phyloP scores from a whole-genome alignment of 768 basidiomycete species.

The Tephrocybe sp. region DNA sequence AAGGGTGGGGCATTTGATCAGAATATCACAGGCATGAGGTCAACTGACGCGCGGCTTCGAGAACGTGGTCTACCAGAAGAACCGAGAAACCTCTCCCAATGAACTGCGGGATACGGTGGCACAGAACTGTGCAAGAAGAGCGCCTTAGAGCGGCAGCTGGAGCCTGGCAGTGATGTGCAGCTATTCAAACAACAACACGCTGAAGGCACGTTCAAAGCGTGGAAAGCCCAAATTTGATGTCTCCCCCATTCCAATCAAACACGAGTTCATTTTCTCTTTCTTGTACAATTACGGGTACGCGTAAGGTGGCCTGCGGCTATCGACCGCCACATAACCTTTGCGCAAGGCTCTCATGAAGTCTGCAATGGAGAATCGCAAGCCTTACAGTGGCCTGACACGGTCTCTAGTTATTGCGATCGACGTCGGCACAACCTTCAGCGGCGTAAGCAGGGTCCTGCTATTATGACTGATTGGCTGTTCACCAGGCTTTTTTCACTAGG shows the following conservation, averaged over 20 bases:
- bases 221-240: conserved; percentile 15
- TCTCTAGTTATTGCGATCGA: conserved; percentile 78
- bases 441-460: conserved; percentile 38
- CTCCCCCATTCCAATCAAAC: conserved; percentile 18
- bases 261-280: conserved; percentile 15
- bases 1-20: conserved; percentile 17
- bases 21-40: conserved; percentile 14
- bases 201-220: conserved; percentile 14
- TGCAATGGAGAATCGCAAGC: conserved; percentile 61
- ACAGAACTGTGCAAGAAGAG: neutral
- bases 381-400: conserved; percentile 60
- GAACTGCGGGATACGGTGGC: neutral
- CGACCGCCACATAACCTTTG: conserved; percentile 4
- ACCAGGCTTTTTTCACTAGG: conserved; percentile 28
- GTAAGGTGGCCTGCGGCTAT: conserved; percentile 8
- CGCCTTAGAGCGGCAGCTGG: conserved; percentile 8
- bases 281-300: conserved; percentile 6
- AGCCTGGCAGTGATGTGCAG: neutral
- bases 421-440: conserved; percentile 81
- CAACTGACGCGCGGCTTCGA: conserved; percentile 12
- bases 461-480: conserved; percentile 1
- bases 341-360: conserved; percentile 19
- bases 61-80: conserved; percentile 10
- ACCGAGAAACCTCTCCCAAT: conserved; percentile 14
- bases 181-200: conserved; percentile 1